Evolutionary conservation across 257 asterid genomes (phyloP).

Genomic region (Avicennia marina): DNA sequence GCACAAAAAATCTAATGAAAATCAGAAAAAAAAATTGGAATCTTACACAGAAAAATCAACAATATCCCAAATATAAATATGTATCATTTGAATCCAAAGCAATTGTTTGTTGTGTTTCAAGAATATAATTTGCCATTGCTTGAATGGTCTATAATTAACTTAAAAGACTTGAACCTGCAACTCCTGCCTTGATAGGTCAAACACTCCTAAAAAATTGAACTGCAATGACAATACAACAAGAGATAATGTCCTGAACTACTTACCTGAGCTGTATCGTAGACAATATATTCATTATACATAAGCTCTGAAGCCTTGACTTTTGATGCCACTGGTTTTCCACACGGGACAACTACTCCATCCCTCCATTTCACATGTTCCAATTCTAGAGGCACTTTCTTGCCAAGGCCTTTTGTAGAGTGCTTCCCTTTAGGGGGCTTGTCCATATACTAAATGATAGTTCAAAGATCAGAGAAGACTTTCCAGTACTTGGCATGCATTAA

Average conservation of each 20-base stretch:
- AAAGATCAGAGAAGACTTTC: background rate
- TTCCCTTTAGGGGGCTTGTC: conserved; percentile 89
- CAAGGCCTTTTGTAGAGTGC: conserved; percentile 95
- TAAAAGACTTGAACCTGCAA: no score
- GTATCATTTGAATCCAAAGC: no score
- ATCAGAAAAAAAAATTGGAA: no score
- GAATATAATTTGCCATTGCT: no score
- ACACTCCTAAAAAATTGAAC: no score
- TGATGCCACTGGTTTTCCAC: conserved; percentile 82
- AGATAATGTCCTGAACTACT: conserved; percentile 13
- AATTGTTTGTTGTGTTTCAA: no score
- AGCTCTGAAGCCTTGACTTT: conserved; percentile 72
- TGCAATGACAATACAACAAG: background rate
- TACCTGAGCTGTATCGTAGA: conserved; percentile 83
- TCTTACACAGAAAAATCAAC: no score
- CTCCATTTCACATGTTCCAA: conserved; percentile 71
- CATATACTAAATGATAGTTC: conserved; percentile 53
- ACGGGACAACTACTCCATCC: conserved; percentile 82
- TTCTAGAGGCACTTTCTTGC: conserved; percentile 69
- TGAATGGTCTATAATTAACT: no score
- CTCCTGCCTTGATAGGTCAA: no score
- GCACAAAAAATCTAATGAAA: no score
- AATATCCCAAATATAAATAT: no score
- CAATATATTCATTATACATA: conserved; percentile 88
- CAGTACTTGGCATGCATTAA: no score